Conservation (phyloP, 2,329 filamentous ascomycete species). For the Chaetomiaceae sp. region DNA sequence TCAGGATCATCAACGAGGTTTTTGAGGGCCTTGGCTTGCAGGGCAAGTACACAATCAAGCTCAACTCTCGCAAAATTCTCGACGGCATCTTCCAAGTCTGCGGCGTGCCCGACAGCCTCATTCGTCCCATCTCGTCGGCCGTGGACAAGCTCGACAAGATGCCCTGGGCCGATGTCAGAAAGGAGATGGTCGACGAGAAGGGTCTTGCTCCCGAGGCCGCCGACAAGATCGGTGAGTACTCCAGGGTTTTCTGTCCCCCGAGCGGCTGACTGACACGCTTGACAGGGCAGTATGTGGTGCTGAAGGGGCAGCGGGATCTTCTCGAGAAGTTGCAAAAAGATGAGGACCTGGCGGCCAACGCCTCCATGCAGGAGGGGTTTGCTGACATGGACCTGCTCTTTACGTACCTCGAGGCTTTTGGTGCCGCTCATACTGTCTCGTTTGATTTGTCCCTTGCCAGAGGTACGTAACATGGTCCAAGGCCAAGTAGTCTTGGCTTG, state of each 20-base stretch:
- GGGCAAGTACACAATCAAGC: conserved; percentile 76
- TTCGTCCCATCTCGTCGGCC: conserved; percentile 82
- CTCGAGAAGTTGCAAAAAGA: conserved; percentile 65
- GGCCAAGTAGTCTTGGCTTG: conserved; percentile 35
- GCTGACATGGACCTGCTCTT: conserved; percentile 77
- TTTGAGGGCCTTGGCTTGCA: conserved; percentile 66
- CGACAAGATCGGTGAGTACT: conserved; percentile 82
- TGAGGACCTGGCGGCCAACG: conserved; percentile 63
- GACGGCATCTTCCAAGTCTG: conserved; percentile 90
- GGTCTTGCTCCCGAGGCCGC: conserved; percentile 71
- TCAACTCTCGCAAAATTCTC: conserved; percentile 92
- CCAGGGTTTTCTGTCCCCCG: conserved; percentile 42
- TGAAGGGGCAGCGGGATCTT: conserved; percentile 50
- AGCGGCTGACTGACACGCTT: conserved; percentile 3
- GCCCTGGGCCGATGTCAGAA: conserved; percentile 83
- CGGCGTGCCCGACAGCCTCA: conserved; percentile 81
- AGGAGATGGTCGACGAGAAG: conserved; percentile 92
- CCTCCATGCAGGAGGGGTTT: conserved; percentile 71
- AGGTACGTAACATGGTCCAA: conserved; percentile 39
- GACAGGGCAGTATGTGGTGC: conserved; percentile 21
- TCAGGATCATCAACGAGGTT: conserved; percentile 79
- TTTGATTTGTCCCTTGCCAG: conserved; percentile 88
- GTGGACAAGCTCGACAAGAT: conserved; percentile 96
- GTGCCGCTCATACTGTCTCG: conserved; percentile 67
- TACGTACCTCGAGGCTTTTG: conserved; percentile 74